Percentiles rank a stretch among this genome's conserved stretches.
These are phyloP conservation scores for Amniculicola lignicola DNA, from an alignment of 495 filamentous ascomycete genomes.

Conservation along the genomic window DNA sequence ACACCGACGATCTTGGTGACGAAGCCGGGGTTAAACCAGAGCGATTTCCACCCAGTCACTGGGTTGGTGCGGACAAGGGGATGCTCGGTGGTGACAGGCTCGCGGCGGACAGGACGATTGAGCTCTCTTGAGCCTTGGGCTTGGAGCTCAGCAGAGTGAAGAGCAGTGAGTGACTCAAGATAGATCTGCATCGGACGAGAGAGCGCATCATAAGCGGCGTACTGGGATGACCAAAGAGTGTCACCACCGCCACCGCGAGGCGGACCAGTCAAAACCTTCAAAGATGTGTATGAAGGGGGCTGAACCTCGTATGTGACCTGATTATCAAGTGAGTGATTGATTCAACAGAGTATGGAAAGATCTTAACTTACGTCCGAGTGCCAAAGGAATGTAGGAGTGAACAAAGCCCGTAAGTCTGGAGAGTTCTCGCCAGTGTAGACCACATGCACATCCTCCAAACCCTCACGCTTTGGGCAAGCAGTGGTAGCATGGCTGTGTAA, in stretches of 20 bases:
- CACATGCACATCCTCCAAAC: slow-evolving; percentile 67
- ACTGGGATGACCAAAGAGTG: slow-evolving; percentile 71
- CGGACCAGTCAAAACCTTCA: slow-evolving; percentile 67
- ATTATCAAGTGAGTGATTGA: no score
- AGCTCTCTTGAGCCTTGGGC: slow-evolving; percentile 60
- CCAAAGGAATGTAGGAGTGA: slow-evolving; percentile 52
- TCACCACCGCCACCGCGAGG: slow-evolving; percentile 69
- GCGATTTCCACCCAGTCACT: slow-evolving; percentile 73
- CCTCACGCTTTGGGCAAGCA: slow-evolving; percentile 54
- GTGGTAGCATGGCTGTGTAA: slow-evolving; percentile 65
- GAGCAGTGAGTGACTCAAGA: slow-evolving; percentile 65
- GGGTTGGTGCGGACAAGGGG: slow-evolving; percentile 72
- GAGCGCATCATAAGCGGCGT: slow-evolving; percentile 67
- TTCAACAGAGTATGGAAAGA: no score
- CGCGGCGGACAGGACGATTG: slow-evolving; percentile 63
- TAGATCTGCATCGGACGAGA: slow-evolving; percentile 67
- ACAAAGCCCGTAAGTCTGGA: slow-evolving; percentile 45
- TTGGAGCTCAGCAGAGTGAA: slow-evolving; percentile 70
- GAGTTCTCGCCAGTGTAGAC: slow-evolving; percentile 64
- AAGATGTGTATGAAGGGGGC: slow-evolving; percentile 71
- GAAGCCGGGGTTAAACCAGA: slow-evolving; percentile 80
- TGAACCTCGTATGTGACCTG: slow-evolving; percentile 63
- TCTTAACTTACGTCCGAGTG: slow-evolving; percentile 59
- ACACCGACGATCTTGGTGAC: slow-evolving; percentile 72
- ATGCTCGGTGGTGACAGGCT: slow-evolving; percentile 63